Conservation (phyloP, 768 basidiomycete species). For the Suillus clintonianus region DNA sequence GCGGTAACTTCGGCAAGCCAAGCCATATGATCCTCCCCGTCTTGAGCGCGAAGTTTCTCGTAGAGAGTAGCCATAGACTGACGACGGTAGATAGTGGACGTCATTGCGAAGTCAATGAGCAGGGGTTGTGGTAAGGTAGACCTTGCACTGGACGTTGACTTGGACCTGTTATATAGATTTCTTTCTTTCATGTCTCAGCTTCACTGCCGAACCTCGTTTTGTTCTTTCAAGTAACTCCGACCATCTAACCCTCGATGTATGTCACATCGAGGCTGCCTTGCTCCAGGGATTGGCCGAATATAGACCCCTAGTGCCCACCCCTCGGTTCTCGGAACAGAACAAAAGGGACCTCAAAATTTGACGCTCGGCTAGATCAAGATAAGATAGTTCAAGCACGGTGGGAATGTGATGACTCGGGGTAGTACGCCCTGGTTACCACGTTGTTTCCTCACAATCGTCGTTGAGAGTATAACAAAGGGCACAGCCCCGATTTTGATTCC, state of each 20-base stretch:
- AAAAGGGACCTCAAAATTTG: slow-evolving; percentile 8
- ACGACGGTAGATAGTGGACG: slow-evolving; percentile 34
- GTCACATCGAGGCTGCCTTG: slow-evolving; percentile 40
- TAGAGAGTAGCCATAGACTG: slow-evolving; percentile 38
- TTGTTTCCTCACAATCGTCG: slow-evolving; percentile 10
- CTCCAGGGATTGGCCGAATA: slow-evolving; percentile 25
- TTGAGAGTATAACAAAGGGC: background rate
- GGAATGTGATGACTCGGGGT: slow-evolving; percentile 31
- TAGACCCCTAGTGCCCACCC: slow-evolving; percentile 13
- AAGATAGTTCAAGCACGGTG: slow-evolving; percentile 19
- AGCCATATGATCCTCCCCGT: slow-evolving; percentile 35
- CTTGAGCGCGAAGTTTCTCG: slow-evolving; percentile 35
- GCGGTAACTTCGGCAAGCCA: slow-evolving; percentile 27
- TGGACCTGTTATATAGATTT: slow-evolving; percentile 32
- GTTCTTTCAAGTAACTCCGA: slow-evolving; percentile 42
- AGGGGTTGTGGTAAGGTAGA: background rate
- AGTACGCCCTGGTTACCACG: slow-evolving; percentile 19
- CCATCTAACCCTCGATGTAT: slow-evolving; percentile 32
- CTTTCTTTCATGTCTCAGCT: slow-evolving; percentile 41
- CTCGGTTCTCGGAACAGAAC: slow-evolving; percentile 18
- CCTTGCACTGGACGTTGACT: background rate
- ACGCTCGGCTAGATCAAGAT: slow-evolving; percentile 7
- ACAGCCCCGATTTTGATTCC: background rate
- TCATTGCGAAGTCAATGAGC: slow-evolving; percentile 17
- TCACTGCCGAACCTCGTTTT: slow-evolving; percentile 43